phyloP scores from a whole-genome alignment of 2,329 filamentous ascomycete genomes.

The Ceratocystis lukuohia region DNA sequence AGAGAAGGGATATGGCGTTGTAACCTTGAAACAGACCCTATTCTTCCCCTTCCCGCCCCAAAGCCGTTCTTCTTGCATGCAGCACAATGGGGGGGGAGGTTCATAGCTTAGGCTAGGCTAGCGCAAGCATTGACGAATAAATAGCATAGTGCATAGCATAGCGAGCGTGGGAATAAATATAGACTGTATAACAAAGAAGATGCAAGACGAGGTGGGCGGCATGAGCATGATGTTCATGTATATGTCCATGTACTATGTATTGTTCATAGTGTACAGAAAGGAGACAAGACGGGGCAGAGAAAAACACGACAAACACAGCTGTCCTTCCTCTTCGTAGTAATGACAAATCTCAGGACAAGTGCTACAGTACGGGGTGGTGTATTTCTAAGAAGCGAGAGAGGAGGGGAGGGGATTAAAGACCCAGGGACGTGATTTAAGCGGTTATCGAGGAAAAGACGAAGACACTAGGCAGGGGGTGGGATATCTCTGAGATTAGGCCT shows the following conservation, averaged over 20 bases:
- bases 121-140: not conserved
- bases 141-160: not conserved
- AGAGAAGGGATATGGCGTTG: slow-evolving; percentile 5
- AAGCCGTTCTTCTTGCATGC: not conserved
- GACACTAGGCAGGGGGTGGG: not conserved
- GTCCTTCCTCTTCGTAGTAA: too few relatives aligned
- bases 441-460: not conserved
- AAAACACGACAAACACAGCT: too few relatives aligned
- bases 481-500: not conserved
- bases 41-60: not conserved
- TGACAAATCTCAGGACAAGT: too few relatives aligned
- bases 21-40: not conserved
- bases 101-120: not conserved
- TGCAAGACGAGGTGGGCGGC: too few relatives aligned
- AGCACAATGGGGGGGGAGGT: not conserved
- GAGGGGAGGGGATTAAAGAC: not conserved
- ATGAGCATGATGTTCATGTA: too few relatives aligned
- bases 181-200: too few relatives aligned
- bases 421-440: not conserved
- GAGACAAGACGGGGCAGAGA: too few relatives aligned
- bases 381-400: not conserved
- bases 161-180: too few relatives aligned
- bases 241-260: too few relatives aligned
- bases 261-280: too few relatives aligned
- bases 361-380: not conserved